These are phyloP conservation scores for Phaeosphaeriaceae sp. DNA, from an alignment of 2,329 filamentous ascomycete species.

Conservation along the genomic window DNA sequence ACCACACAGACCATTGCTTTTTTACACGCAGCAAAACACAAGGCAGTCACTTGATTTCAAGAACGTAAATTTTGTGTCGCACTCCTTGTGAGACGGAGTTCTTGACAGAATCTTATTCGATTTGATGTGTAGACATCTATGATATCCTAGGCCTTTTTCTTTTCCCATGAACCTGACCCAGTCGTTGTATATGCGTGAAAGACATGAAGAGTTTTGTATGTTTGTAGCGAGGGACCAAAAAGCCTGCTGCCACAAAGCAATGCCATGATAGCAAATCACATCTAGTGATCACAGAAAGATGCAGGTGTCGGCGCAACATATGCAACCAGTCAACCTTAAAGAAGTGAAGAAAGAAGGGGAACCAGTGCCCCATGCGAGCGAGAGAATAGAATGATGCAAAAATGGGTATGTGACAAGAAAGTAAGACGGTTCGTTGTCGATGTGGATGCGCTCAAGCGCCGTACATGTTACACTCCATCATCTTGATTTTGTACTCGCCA, in stretches of 20 bases:
- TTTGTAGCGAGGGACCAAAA: neutral
- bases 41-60: neutral
- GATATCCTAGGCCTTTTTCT: neutral
- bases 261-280: neutral
- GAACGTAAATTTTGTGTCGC: neutral
- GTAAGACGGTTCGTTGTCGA: neutral
- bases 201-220: neutral
- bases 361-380: constrained; percentile 2
- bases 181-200: neutral
- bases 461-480: constrained; percentile 44
- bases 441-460: constrained; percentile 2
- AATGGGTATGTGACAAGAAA: constrained; percentile 6
- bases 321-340: neutral
- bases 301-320: neutral
- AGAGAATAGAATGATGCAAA: constrained; percentile 2
- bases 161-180: neutral
- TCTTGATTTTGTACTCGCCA: constrained; percentile 52
- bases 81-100: neutral
- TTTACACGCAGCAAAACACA: too few relatives aligned
- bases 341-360: constrained; percentile 1
- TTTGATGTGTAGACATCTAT: neutral
- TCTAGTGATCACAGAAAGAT: neutral
- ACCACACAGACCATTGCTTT: too few relatives aligned
- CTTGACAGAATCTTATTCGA: neutral
- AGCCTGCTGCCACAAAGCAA: neutral